A percentile compares a stretch with the other conserved stretches of the same genome.
Evolutionary conservation across 768 basidiomycete species (phyloP).

Genomic region (Coprinopsis cinerea): DNA sequence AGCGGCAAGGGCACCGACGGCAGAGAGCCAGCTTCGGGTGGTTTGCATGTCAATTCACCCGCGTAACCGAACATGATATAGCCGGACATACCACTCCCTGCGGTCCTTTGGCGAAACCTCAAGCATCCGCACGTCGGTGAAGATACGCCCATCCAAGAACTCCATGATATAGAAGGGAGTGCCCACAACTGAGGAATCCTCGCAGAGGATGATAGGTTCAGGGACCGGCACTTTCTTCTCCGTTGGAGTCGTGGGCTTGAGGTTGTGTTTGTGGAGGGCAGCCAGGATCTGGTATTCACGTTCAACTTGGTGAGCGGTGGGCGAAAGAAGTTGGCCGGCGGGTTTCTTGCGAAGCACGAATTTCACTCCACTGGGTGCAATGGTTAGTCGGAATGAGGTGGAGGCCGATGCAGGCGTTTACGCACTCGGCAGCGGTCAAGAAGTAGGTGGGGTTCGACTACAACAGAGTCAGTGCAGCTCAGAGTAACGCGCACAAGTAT

Average conservation of each 20-base stretch:
- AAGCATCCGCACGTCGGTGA: conserved; percentile 77
- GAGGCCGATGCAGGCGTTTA: conserved; percentile 32
- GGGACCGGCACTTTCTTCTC: conserved; percentile 74
- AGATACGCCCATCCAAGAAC: conserved; percentile 90
- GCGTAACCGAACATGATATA: neutral
- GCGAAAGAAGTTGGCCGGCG: conserved; percentile 76
- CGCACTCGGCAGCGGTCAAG: conserved; percentile 64
- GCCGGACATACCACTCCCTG: conserved; percentile 56
- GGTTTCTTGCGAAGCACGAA: conserved; percentile 95
- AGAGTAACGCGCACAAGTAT: neutral
- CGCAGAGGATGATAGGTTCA: conserved; percentile 76
- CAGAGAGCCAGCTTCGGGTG: conserved; percentile 65
- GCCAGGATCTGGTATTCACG: conserved; percentile 82
- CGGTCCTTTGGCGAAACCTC: conserved; percentile 58
- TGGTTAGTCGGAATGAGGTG: conserved; percentile 6
- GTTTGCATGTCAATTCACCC: neutral
- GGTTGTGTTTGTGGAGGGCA: conserved; percentile 75
- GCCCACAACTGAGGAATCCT: conserved; percentile 71
- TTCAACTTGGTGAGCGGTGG: conserved; percentile 93
- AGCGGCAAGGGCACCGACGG: conserved; percentile 62
- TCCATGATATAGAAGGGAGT: conserved; percentile 97
- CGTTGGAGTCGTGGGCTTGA: conserved; percentile 40
- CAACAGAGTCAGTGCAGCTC: neutral
- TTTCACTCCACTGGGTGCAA: conserved; percentile 37
- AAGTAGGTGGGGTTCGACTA: conserved; percentile 98